These are phyloP conservation scores for Serendipita vermifera DNA, from an alignment of 768 basidiomycete genomes.

Conservation along the genomic window DNA sequence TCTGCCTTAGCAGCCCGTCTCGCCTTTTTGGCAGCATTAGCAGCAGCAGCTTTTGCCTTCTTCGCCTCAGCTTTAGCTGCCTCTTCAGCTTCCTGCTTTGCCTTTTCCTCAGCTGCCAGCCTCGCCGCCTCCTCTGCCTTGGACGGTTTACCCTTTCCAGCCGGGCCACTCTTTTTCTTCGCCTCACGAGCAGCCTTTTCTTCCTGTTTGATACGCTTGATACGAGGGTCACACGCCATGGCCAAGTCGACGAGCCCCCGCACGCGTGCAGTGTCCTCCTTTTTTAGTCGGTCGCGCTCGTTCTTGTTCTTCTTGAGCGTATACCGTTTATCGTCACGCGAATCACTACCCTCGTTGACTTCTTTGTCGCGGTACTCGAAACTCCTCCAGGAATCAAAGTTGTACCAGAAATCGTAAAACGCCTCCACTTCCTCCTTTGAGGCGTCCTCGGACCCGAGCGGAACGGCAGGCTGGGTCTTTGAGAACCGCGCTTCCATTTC, in stretches of 20 bases:
- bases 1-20: slow-evolving; percentile 47
- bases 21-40: slow-evolving; percentile 86
- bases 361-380: slow-evolving; percentile 99
- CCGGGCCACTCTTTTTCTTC: slow-evolving; percentile 52
- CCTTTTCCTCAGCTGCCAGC: slow-evolving; percentile 41
- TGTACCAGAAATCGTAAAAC: slow-evolving; percentile 99
- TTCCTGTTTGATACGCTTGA: slow-evolving; percentile 92
- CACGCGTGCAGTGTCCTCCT: slow-evolving; percentile 88
- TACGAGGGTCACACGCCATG: slow-evolving; percentile 74
- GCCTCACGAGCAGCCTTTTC: slow-evolving; percentile 91
- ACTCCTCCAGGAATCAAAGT: slow-evolving; percentile 96
- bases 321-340: slow-evolving; percentile 97
- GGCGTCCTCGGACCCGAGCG: slow-evolving; percentile 56
- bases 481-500: slow-evolving; percentile 91
- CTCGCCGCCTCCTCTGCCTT: slow-evolving; percentile 36
- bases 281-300: slow-evolving; percentile 90
- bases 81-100: slow-evolving; percentile 56
- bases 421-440: slow-evolving; percentile 72
- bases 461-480: slow-evolving; percentile 66
- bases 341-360: slow-evolving; percentile 93
- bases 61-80: slow-evolving; percentile 66
- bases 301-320: slow-evolving; percentile 99
- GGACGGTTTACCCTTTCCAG: slow-evolving; percentile 22
- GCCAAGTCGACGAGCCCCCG: slow-evolving; percentile 78
- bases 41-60: slow-evolving; percentile 72